Conservation (phyloP, 345 rosid species). For the Clarkia xantiana region DNA sequence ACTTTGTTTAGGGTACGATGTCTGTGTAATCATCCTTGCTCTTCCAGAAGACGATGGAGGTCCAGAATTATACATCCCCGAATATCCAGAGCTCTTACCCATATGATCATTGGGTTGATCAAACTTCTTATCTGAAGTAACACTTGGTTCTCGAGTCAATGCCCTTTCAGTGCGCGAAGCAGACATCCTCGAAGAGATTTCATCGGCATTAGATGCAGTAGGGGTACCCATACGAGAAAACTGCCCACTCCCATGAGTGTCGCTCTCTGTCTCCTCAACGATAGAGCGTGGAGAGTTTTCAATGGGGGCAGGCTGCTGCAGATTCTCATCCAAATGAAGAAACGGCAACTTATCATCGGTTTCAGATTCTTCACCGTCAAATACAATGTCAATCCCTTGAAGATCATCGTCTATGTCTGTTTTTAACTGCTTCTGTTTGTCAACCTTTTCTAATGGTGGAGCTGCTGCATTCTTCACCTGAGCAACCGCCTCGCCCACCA, state of each 20-base stretch:
- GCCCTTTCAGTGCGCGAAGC: conserved; percentile 54
- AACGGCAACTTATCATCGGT: conserved; percentile 76
- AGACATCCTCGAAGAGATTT: conserved; percentile 87
- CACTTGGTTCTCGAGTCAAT: conserved; percentile 63
- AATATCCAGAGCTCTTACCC: conserved; percentile 39
- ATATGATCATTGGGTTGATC: conserved; percentile 59
- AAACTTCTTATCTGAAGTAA: conserved; percentile 68
- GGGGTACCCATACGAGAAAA: conserved; percentile 59
- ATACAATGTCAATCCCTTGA: conserved; percentile 86
- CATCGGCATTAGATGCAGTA: conserved; percentile 49
- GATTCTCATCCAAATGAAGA: conserved; percentile 82
- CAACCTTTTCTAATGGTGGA: conserved; percentile 21
- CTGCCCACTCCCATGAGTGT: conserved; percentile 56
- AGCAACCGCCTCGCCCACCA: conserved; percentile 51
- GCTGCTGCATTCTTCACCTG: conserved; percentile 31
- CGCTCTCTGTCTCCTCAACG: conserved; percentile 90
- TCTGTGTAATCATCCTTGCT: conserved; percentile 40
- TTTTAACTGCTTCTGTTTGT: conserved; percentile 65
- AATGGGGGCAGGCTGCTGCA: conserved; percentile 63
- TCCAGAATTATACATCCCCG: conserved; percentile 33
- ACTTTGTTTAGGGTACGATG: conserved; percentile 47
- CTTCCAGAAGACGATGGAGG: conserved; percentile 31
- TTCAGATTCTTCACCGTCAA: conserved; percentile 93
- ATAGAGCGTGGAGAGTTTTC: conserved; percentile 81
- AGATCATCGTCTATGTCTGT: conserved; percentile 87